Conservation (phyloP, 1,139 yeast genomes). For the Suzukiozyma palmioleophila region DNA sequence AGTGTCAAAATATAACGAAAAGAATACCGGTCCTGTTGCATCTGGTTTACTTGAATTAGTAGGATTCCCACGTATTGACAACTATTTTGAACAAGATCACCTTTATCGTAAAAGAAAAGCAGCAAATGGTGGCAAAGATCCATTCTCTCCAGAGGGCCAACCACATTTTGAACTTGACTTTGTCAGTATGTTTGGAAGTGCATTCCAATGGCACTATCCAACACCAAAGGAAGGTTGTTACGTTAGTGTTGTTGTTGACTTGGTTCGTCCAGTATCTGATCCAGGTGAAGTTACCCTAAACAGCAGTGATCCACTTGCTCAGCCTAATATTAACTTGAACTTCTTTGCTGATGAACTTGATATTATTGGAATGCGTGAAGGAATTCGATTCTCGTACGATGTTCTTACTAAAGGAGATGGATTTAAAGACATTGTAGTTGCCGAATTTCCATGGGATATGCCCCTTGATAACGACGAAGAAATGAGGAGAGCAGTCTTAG, state of each 20-base stretch:
- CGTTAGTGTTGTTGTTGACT: conserved; percentile 15
- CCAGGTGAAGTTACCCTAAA: conserved; percentile 16
- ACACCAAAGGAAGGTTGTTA: conserved; percentile 15
- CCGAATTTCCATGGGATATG: conserved; percentile 18
- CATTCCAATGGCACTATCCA: conserved; percentile 19
- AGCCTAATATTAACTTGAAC: conserved; percentile 16
- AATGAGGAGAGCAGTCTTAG: conserved; percentile 16
- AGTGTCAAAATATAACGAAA: conserved; percentile 9
- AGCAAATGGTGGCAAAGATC: conserved; percentile 16
- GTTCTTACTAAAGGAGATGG: conserved; percentile 16
- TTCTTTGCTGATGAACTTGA: conserved; percentile 18
- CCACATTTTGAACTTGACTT: conserved; percentile 18
- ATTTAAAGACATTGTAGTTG: conserved; percentile 16
- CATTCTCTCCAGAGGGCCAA: conserved; percentile 16
- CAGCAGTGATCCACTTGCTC: conserved; percentile 15
- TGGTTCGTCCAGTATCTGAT: conserved; percentile 18
- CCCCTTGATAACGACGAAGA: conserved; percentile 17
- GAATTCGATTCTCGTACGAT: conserved; percentile 17
- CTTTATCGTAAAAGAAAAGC: conserved; percentile 13
- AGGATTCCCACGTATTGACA: conserved; percentile 10
- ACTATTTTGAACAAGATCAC: conserved; percentile 14
- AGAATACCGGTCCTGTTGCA: conserved; percentile 13
- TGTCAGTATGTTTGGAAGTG: conserved; percentile 16
- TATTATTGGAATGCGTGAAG: conserved; percentile 17
- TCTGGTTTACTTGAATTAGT: conserved; percentile 16